A percentile compares a stretch with the other conserved stretches of the same genome.
Evolutionary conservation across 352 stramenopile genomes (phyloP).

Genomic region (Globisporangium barbulae): DNA sequence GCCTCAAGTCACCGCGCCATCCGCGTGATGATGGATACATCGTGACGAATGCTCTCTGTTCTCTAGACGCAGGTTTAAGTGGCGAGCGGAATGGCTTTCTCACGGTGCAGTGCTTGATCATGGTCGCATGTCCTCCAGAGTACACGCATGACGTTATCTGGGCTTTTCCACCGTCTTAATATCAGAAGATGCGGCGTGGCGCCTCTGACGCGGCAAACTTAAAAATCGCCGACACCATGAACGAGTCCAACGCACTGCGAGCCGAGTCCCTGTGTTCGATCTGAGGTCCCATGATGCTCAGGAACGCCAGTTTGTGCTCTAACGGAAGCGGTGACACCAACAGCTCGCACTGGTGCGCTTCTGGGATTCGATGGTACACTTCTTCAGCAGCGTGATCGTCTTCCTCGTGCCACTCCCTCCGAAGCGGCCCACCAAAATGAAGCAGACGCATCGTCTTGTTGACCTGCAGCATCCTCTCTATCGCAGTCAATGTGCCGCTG

Average conservation of each 20-base stretch:
- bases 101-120: too few relatives aligned
- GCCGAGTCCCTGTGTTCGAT: background rate
- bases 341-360: background rate
- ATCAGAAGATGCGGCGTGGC: slow-evolving; percentile 5
- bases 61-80: too few relatives aligned
- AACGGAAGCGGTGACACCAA: background rate
- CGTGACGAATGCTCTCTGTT: too few relatives aligned
- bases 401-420: background rate
- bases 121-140: too few relatives aligned
- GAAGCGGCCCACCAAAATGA: background rate
- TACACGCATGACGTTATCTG: too few relatives aligned
- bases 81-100: too few relatives aligned
- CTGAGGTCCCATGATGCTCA: slow-evolving; percentile 8
- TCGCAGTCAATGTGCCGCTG: background rate
- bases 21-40: too few relatives aligned
- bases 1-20: too few relatives aligned
- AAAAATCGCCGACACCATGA: slow-evolving; percentile 12
- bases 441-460: slow-evolving; percentile 14
- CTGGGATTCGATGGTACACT: background rate
- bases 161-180: background rate
- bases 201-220: background rate
- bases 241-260: background rate
- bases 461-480: background rate
- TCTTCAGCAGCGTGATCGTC: background rate
- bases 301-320: slow-evolving; percentile 6